Evolutionary conservation across 495 filamentous ascomycete species (phyloP).

Genomic region (Diplogelasinospora grovesii): DNA sequence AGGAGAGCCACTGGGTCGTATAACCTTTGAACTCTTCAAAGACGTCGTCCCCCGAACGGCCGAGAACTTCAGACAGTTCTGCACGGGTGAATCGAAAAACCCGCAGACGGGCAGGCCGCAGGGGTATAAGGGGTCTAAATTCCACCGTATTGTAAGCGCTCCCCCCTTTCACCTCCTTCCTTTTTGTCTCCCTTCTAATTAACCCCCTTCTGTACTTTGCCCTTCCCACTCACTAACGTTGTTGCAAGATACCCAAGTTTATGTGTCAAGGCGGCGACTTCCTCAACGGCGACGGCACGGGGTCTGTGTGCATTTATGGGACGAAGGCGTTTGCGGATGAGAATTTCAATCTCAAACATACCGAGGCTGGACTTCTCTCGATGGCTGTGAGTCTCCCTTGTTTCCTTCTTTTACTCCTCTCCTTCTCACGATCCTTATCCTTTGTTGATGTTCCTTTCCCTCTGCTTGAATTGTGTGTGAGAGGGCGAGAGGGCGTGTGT

Average conservation of each 20-base stretch:
- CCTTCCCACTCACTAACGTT: conserved; percentile 1
- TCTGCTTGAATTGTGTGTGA: too few relatives aligned
- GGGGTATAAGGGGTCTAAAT: conserved; percentile 91
- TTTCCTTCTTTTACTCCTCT: neutral
- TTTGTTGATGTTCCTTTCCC: too few relatives aligned
- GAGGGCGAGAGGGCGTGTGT: too few relatives aligned
- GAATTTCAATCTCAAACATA: conserved; percentile 77
- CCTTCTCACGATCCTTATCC: neutral
- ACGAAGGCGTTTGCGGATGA: conserved; percentile 82
- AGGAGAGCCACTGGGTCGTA: conserved; percentile 87
- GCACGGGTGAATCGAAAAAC: conserved; percentile 88
- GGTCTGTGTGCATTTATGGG: conserved; percentile 81
- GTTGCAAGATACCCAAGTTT: conserved; percentile 78
- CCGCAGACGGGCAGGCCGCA: conserved; percentile 70
- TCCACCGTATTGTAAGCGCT: conserved; percentile 83
- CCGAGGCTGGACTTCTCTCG: conserved; percentile 69
- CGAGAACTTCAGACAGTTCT: conserved; percentile 96
- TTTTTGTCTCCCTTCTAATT: neutral
- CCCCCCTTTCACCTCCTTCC: neutral
- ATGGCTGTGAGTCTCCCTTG: conserved; percentile 70
- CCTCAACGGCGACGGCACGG: conserved; percentile 86
- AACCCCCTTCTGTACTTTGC: neutral
- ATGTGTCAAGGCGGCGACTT: conserved; percentile 98
- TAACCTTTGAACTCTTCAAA: conserved; percentile 91
- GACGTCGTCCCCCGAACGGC: conserved; percentile 79